Conservation (phyloP, 805 yeast species). For the Ogataea ramenticola region DNA sequence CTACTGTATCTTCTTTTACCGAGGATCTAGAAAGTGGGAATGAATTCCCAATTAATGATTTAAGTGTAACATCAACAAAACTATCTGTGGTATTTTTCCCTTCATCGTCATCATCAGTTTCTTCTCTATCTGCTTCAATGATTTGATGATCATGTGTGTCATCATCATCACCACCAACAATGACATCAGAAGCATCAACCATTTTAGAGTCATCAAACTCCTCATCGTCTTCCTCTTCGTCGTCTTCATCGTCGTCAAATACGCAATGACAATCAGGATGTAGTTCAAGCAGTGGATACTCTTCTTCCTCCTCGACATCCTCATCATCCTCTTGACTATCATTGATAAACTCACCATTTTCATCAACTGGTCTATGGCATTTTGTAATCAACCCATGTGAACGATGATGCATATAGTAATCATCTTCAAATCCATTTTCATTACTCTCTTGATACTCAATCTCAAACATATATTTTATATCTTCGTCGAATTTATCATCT, state of each 20-base stretch:
- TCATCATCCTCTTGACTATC: slow-evolving; percentile 4
- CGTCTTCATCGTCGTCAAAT: slow-evolving; percentile 27
- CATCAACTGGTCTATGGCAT: too few relatives aligned
- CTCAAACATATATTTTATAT: slow-evolving; percentile 31
- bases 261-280: slow-evolving; percentile 33
- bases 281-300: slow-evolving; percentile 14
- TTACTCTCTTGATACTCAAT: slow-evolving; percentile 15
- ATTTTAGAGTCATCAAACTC: too few relatives aligned
- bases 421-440: slow-evolving; percentile 16
- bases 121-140: not conserved
- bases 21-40: not conserved
- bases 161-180: slow-evolving; percentile 5
- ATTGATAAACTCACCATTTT: not conserved
- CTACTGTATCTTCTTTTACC: not conserved
- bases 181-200: too few relatives aligned
- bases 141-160: slow-evolving; percentile 2
- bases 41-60: not conserved
- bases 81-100: not conserved
- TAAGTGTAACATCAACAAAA: not conserved
- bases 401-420: slow-evolving; percentile 11
- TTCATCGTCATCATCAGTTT: slow-evolving; percentile 1
- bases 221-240: slow-evolving; percentile 12
- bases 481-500: slow-evolving; percentile 65
- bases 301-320: slow-evolving; percentile 13
- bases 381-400: slow-evolving; percentile 1